Evolutionary conservation across 306 rosid genomes (phyloP), one percentile per base, ranked within the genome.

Genomic region (Ormosia semicastrata): DNA sequence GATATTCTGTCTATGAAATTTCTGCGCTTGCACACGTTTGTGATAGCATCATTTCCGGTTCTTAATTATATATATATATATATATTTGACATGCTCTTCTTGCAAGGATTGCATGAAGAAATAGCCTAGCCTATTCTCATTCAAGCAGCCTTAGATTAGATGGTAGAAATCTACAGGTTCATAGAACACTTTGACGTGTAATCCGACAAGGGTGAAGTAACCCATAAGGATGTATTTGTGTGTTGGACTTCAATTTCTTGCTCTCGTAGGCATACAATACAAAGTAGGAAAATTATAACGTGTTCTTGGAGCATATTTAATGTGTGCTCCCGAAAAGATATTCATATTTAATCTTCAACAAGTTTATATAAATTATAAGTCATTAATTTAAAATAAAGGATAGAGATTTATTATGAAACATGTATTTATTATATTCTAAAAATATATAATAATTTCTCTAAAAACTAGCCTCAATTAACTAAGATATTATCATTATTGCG

Each of bases 151-250:
- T 52, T 7, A 50, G 66, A 81, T 52, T 7, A 50, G 66, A 81
- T 30, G 72, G 54, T 32, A 17, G 10, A 41, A 44, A 49, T 40
- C 15, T 32, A 63, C 33, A 63, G 69, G 66, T 70, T 82, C 63
- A 54, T 63, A 37, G 47, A 41, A 74, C 54, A 71, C 72, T 52
- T 32, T 76, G 89, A 85, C 88, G 85, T 85, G 89, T 83, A 83
- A 76, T 83, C 86, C 70, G 87, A 86, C 87, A 79, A 66, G 56
- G 79, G 57, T 78, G 89, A 91, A 89, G 92, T 87, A 68, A 85
- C 88, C 90, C 90, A 56, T 33, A 89, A 87, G 89, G 50, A 85
- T 81, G 46, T 40, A 52, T 85, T 73, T 81, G 59, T 65, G 75
- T 54, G 72, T 81, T 81, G 81, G 80, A 84, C 82, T 77, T 72